Base-by-base conservation (phyloP, 108 stramenopile genomes). In the Chaetoceros tenuissimus region DNA sequence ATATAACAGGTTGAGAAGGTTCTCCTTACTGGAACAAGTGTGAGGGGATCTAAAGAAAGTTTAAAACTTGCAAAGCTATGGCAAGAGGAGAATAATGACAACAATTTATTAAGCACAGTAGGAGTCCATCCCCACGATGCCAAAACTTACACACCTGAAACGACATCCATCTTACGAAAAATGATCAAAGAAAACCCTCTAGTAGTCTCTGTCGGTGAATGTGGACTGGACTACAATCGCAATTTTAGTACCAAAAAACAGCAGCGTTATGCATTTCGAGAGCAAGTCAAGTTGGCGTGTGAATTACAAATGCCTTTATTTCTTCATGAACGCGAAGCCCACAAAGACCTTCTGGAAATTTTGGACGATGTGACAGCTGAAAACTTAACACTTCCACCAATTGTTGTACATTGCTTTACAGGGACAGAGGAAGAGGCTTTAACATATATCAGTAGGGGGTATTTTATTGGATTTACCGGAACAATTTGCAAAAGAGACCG, bases 51-150 rank as follows among this genome's bases (percentile, higher is more conserved):
- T 13, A 44, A 52, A 19, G 34, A 68, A 27, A 60, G 74, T 48
- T 47, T 79, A 46, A 19, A 48, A 22, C 40, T 79, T 55, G 62
- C 64, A 25, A 57, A 64, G 34, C 45, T 55, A 52, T 79, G 78
- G 74, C 44, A 64, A 1, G 74, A 79, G 22, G 62, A 60, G 2
- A 28, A 51, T 24, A 20, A 22, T 51, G 24, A 10, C 28, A 61
- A 51, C 17, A 54, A 77, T 61, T 40, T 78, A 17, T 66, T 31
- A 17, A 29, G 29, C 2, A 78, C 77, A 1, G 66, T 78, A 0
- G 77, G 77, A 1, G 43, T 78, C 59, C 77, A 78, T 55, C 72
- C 77, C 1, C 77, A 78, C 49, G 72, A 78, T 66, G 77, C 77
- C 50, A 77, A 78, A 49, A 18, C 25, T 59, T 28, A 28, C 10